A percentile compares a stretch with the other conserved stretches of the same genome.
Evolutionary conservation across 176 grass and related monocot species (phyloP).

Genomic region (Secale cereale): DNA sequence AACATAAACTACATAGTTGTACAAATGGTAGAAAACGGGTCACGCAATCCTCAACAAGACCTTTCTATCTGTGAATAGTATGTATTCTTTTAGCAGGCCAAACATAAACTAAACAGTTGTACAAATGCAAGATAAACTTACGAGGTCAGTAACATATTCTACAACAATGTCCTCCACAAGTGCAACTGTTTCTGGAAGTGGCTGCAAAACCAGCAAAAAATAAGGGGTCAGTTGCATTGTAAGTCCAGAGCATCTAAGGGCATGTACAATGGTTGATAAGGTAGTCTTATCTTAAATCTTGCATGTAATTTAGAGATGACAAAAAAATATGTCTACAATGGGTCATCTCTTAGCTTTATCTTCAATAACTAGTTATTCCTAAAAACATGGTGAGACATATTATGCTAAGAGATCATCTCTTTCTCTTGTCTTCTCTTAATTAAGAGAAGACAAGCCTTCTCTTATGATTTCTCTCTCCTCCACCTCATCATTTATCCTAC

Average conservation of each 20-base stretch:
- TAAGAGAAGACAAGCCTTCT: no score
- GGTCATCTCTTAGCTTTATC: no score
- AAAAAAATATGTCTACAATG: no score
- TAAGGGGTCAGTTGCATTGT: background rate
- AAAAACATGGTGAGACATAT: no score
- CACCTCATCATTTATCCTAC: no score
- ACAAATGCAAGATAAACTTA: constrained; percentile 31
- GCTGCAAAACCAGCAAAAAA: constrained; percentile 57
- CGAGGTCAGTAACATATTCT: constrained; percentile 94
- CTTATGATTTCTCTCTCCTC: no score
- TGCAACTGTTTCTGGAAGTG: constrained; percentile 90
- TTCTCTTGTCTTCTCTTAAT: no score
- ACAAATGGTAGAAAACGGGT: background rate
- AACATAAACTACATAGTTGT: constrained; percentile 1
- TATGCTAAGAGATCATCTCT: no score
- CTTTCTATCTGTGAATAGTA: background rate
- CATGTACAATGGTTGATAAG: no score
- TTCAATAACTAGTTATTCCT: no score
- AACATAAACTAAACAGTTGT: background rate
- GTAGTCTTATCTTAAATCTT: no score
- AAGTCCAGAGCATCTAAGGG: background rate
- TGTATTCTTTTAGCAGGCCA: background rate
- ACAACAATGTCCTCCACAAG: constrained; percentile 96
- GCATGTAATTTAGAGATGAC: no score
- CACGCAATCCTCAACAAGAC: background rate